Percentiles rank a stretch among this genome's conserved stretches.
Conservation (phyloP, 202 grass and related monocot species). For the Setaria viridis region DNA sequence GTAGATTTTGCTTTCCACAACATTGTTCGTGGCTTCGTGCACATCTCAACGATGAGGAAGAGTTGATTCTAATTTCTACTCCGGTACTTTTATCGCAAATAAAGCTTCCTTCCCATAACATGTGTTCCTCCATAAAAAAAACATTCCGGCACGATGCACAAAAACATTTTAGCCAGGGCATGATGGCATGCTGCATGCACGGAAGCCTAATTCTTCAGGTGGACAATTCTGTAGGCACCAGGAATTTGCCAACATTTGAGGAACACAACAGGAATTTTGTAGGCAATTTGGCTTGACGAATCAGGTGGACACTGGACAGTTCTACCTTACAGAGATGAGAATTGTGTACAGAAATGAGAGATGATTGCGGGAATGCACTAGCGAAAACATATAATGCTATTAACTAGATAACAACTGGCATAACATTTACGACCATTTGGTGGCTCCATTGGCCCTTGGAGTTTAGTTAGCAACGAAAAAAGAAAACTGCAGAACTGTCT, state of each 20-base stretch:
- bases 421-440: slow-evolving; percentile 41
- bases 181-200: no score
- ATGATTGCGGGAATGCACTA: slow-evolving; percentile 21
- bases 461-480: slow-evolving; percentile 6
- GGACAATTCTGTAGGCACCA: no score
- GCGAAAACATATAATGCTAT: slow-evolving; percentile 16
- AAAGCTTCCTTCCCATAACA: neutral
- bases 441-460: slow-evolving; percentile 36
- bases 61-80: neutral
- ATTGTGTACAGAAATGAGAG: slow-evolving; percentile 38
- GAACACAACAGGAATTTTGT: neutral
- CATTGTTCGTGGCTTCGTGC: neutral
- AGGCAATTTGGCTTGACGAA: neutral
- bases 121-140: no score
- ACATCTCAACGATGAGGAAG: neutral
- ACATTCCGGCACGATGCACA: neutral
- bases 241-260: neutral
- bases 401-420: slow-evolving; percentile 8
- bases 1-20: slow-evolving; percentile 26
- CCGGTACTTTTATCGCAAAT: neutral
- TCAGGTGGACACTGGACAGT: slow-evolving; percentile 11
- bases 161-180: neutral
- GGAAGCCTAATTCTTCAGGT: no score
- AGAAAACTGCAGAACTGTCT: slow-evolving; percentile 20
- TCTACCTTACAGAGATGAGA: slow-evolving; percentile 39